Percentiles rank a stretch among this genome's conserved stretches.
phyloP scores from a whole-genome alignment of 768 basidiomycete genomes.

The Cubamyces lactineus region DNA sequence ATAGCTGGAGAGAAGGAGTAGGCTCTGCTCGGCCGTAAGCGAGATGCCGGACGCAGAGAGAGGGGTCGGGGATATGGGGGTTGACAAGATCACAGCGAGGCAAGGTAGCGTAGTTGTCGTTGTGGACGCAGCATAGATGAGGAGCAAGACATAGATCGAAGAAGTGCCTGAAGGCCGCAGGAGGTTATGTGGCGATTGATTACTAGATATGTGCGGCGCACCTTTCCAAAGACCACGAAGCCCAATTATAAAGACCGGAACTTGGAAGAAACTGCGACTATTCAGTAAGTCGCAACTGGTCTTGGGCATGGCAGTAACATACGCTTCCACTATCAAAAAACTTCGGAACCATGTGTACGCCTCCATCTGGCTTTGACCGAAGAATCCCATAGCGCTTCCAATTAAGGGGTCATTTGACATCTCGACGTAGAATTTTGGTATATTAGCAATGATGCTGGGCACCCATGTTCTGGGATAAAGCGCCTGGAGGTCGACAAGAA shows the following conservation, averaged over 20 bases:
- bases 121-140: slow-evolving; percentile 78
- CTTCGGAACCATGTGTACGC: slow-evolving; percentile 63
- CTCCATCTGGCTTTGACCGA: slow-evolving; percentile 28
- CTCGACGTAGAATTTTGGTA: slow-evolving; percentile 54
- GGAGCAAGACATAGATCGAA: slow-evolving; percentile 61
- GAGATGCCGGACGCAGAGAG: slow-evolving; percentile 41
- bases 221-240: slow-evolving; percentile 61
- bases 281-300: neutral
- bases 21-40: slow-evolving; percentile 54
- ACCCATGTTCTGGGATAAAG: slow-evolving; percentile 58
- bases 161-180: slow-evolving; percentile 43
- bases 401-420: slow-evolving; percentile 72
- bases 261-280: slow-evolving; percentile 59
- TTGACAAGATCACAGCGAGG: slow-evolving; percentile 58
- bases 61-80: slow-evolving; percentile 37
- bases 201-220: slow-evolving; percentile 25
- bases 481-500: slow-evolving; percentile 72
- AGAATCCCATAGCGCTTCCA: slow-evolving; percentile 51
- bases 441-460: slow-evolving; percentile 47
- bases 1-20: slow-evolving; percentile 67
- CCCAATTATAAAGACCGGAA: slow-evolving; percentile 79
- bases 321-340: slow-evolving; percentile 68
- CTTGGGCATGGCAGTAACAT: slow-evolving; percentile 27
- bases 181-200: neutral
- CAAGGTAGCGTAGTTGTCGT: slow-evolving; percentile 79